Evolutionary conservation across 2,329 filamentous ascomycete genomes (phyloP).

Genomic region (Fusarium camptoceras): DNA sequence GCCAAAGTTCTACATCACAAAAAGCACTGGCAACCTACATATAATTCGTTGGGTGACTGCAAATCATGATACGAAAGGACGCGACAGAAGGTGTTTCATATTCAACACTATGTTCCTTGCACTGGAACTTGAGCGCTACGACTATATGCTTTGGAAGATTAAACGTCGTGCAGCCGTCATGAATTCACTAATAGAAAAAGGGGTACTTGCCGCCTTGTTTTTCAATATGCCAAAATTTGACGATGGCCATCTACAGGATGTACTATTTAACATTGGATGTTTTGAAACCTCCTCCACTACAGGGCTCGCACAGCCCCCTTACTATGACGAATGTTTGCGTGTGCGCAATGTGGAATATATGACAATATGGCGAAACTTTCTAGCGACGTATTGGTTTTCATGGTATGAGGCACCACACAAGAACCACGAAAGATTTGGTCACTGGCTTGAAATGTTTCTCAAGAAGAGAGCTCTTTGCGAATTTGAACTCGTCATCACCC

Average conservation of each 20-base stretch:
- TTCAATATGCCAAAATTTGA: fast-evolving
- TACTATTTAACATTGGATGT: fast-evolving
- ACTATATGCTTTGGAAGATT: background rate
- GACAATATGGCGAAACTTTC: background rate
- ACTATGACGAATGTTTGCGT: fast-evolving
- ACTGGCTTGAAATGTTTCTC: background rate
- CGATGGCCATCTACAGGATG: fast-evolving
- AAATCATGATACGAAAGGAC: too few relatives aligned
- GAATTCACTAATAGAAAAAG: fast-evolving
- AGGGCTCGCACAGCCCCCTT: fast-evolving
- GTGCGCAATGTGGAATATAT: fast-evolving
- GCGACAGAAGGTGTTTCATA: fast-evolving
- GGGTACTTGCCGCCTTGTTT: fast-evolving
- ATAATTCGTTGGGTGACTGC: too few relatives aligned
- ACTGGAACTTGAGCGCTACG: fast-evolving
- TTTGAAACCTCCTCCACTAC: fast-evolving
- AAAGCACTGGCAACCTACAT: too few relatives aligned
- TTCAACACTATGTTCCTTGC: too few relatives aligned
- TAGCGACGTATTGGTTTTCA: fast-evolving
- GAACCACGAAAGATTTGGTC: fast-evolving
- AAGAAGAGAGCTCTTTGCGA: background rate
- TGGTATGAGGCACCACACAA: fast-evolving
- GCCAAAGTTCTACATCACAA: too few relatives aligned
- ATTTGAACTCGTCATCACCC: background rate
- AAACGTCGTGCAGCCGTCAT: background rate